Evolutionary conservation across 805 yeast genomes (phyloP).

Genomic region (Wickerhamiella australiensis): DNA sequence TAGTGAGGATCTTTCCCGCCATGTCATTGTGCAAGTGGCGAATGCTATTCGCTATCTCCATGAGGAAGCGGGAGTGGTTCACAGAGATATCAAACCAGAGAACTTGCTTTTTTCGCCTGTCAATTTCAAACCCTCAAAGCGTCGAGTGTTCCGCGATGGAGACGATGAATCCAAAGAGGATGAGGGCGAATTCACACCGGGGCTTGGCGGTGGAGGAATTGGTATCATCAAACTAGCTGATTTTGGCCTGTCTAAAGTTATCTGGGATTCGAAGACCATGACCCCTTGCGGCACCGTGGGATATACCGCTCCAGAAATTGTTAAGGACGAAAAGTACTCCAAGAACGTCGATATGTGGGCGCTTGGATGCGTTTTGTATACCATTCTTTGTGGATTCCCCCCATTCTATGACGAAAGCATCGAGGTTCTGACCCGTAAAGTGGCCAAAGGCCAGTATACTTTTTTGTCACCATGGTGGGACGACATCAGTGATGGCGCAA

Average conservation of each 20-base stretch:
- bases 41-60: conserved; percentile 59
- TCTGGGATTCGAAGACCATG: conserved; percentile 77
- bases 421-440: conserved; percentile 61
- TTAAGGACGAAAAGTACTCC: conserved; percentile 81
- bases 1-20: conserved; percentile 58
- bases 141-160: conserved; percentile 28
- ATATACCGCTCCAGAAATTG: conserved; percentile 97
- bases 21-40: conserved; percentile 61
- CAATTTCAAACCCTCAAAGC: conserved; percentile 32
- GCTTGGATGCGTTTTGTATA: conserved; percentile 87
- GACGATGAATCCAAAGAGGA: conserved; percentile 47
- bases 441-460: conserved; percentile 66
- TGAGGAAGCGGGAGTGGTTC: conserved; percentile 59
- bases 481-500: conserved; percentile 58
- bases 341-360: conserved; percentile 99
- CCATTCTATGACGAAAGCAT: conserved; percentile 85
- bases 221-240: conserved; percentile 88
- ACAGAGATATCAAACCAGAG: conserved; percentile 75
- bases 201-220: conserved; percentile 85
- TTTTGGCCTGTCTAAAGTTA: conserved; percentile 85
- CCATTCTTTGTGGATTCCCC: conserved; percentile 91
- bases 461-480: conserved; percentile 85
- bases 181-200: conserved; percentile 74
- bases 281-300: conserved; percentile 99
- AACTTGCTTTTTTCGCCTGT: conserved; percentile 54